These are phyloP conservation scores for Cyclospora cayetanensis DNA, from an alignment of 169 alveolate species.

Conservation along the genomic window DNA sequence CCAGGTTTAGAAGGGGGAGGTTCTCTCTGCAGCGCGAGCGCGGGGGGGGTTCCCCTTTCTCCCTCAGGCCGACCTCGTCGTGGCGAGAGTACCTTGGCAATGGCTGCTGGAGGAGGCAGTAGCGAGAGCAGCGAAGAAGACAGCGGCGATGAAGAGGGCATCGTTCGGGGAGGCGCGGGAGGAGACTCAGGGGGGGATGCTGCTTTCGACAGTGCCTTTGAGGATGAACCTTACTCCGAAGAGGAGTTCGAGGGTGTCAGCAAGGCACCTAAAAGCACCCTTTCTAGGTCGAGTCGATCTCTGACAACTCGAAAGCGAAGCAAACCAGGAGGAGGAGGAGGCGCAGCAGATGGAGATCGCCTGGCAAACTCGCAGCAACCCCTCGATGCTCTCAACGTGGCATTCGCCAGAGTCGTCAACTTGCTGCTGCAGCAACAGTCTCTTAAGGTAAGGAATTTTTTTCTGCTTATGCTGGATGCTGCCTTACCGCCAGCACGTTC, in stretches of 20 bases:
- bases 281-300: conserved; percentile 21
- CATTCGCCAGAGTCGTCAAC: conserved; percentile 76
- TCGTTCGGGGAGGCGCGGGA: background rate
- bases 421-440: conserved; percentile 70
- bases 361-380: conserved; percentile 62
- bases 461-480: background rate
- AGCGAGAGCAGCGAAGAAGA: conserved; percentile 62
- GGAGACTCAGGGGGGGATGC: background rate
- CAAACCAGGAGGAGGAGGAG: conserved; percentile 25
- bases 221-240: background rate
- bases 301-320: background rate
- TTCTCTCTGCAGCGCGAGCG: conserved; percentile 49
- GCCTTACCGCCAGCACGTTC: too few species aligned
- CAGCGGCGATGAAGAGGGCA: background rate
- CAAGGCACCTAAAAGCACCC: background rate
- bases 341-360: background rate
- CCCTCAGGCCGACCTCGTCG: background rate
- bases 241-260: background rate
- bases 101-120: conserved; percentile 21
- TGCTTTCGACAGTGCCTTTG: background rate
- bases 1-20: conserved; percentile 33
- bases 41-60: background rate
- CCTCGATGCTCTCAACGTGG: conserved; percentile 75
- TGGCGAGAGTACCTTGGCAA: background rate
- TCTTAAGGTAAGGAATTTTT: conserved; percentile 60